Conservation (phyloP, 441 rosid genomes). For the Erodium trifolium region DNA sequence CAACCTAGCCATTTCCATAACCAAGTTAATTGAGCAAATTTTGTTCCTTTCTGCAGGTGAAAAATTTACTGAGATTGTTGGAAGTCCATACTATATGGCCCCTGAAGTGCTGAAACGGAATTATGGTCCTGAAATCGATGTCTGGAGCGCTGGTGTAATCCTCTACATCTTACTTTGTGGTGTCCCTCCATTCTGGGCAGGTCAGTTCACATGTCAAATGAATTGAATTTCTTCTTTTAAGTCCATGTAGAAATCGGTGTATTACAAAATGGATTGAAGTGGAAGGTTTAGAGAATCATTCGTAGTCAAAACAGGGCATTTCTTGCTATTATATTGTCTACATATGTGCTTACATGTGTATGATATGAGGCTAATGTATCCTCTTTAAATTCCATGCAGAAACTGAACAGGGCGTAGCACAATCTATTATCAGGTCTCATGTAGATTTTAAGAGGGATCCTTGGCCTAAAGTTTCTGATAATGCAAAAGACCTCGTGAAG, state of each 20-base stretch:
- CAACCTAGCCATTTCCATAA: background rate
- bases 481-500: conserved; percentile 57
- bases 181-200: conserved; percentile 48
- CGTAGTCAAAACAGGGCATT: background rate
- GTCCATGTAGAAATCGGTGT: background rate
- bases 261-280: no score
- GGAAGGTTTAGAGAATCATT: no score
- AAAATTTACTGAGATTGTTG: conserved; percentile 56
- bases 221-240: background rate
- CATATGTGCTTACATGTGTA: background rate
- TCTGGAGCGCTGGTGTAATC: conserved; percentile 76
- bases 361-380: background rate
- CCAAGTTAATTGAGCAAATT: background rate
- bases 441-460: conserved; percentile 70
- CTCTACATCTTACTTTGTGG: conserved; percentile 49
- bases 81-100: conserved; percentile 79
- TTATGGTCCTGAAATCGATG: conserved; percentile 67
- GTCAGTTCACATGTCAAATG: conserved; percentile 26
- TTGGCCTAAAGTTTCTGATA: conserved; percentile 66
- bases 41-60: conserved; percentile 34
- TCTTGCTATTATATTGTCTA: background rate
- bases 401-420: conserved; percentile 76
- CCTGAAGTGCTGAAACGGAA: conserved; percentile 61
- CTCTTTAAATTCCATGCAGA: conserved; percentile 30
- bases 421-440: conserved; percentile 50